Base-by-base conservation (phyloP, 148 eudicot species). In the Nyssa sinensis region DNA sequence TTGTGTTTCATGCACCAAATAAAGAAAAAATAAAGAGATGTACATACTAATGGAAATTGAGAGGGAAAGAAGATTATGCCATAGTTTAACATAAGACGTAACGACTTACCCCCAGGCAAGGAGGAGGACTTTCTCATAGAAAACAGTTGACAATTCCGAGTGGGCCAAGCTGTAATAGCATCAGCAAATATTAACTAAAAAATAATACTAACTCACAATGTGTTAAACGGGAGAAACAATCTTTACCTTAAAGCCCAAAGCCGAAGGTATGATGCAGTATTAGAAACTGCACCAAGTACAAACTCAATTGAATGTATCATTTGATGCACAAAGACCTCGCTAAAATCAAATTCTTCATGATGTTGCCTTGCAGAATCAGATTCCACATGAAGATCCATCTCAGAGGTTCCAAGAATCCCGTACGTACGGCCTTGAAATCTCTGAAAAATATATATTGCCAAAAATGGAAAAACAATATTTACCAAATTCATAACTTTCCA, bases 291-390 rank as follows among this genome's bases (percentile, higher is more conserved):
- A 58, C 99, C 99, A 77, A 96, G 84, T 72, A 96, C 94, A 86
- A 96, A 96, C 88, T 96, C 99, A 31, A 96, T 96, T 63, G 99
- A 88, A 85, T 96, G 99, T 68, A 96, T 96, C 85, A 96, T 83
- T 80, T 96, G 99, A 85, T 96, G 99, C 75, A 96, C 98, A 87
- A 95, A 96, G 51, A 93, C 85, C 86, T 96, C 99, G 76, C 99
- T 96, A 72, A 96, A 96, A 80, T 96, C 91, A 72, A 96, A 96
- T 55, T 93, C 99, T 62, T 96, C 97, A 19, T 84, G 85, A 71
- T 85, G 93, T 57, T 82, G 85, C 76, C 93, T 86, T 58, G 94
- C 88, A 75, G 91, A 87, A 64, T 71, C 93, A 68, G 94, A 93
- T 78, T 93, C 98, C 33, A 77, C 74, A 58, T 87, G 94, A 66